These are phyloP conservation scores for Colletotrichum viniferum DNA, from an alignment of 2,329 filamentous ascomycete species.

Conservation along the genomic window DNA sequence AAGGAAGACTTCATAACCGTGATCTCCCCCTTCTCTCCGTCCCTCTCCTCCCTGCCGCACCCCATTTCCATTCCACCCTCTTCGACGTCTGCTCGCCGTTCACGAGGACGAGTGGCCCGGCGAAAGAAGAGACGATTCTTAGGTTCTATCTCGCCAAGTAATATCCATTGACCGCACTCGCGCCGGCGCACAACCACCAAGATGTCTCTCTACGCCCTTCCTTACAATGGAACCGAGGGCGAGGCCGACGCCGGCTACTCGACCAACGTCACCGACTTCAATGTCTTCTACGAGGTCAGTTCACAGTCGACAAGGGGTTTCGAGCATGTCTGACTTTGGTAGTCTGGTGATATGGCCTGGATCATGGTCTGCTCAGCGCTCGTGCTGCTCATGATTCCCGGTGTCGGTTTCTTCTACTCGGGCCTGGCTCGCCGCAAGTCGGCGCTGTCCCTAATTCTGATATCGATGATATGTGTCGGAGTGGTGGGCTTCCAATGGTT, in stretches of 20 bases:
- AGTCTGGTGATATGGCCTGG: conserved; percentile 85
- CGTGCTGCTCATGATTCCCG: conserved; percentile 91
- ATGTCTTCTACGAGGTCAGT: conserved; percentile 81
- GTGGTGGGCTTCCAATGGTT: conserved; percentile 92
- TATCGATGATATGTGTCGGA: conserved; percentile 80
- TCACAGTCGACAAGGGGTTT: neutral
- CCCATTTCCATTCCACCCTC: neutral
- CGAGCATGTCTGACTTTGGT: neutral
- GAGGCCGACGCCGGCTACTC: conserved; percentile 57
- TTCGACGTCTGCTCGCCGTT: neutral
- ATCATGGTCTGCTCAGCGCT: conserved; percentile 77
- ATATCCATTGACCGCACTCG: neutral
- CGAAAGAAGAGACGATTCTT: neutral
- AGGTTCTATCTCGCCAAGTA: neutral
- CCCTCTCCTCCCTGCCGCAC: neutral
- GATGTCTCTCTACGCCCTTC: conserved; percentile 39
- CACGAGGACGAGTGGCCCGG: conserved; percentile 6
- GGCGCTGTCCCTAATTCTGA: conserved; percentile 83
- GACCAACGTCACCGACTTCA: conserved; percentile 68
- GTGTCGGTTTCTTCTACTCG: conserved; percentile 94
- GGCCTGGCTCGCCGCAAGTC: conserved; percentile 89
- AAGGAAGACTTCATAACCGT: neutral
- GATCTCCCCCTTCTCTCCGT: neutral
- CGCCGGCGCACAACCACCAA: conserved; percentile 7
- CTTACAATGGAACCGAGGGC: conserved; percentile 57